Percentiles rank a stretch among this genome's conserved stretches.
Evolutionary conservation across 225 moss, liverwort and hornwort species (phyloP).

Genomic region (Polytrichum formosum): DNA sequence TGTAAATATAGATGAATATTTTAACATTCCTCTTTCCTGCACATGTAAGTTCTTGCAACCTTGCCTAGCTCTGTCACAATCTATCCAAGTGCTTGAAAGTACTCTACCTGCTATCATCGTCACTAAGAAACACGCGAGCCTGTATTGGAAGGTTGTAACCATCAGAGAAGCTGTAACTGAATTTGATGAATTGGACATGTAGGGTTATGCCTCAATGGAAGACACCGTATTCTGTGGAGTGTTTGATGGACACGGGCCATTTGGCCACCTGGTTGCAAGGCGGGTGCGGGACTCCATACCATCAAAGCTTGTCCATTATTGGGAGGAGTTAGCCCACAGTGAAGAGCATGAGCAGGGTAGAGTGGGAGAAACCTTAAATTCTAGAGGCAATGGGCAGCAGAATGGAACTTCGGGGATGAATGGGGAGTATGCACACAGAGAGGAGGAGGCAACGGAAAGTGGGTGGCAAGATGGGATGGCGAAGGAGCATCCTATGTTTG

Average conservation of each 20-base stretch:
- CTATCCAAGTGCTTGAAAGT: no score
- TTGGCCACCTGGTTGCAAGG: constrained; percentile 51
- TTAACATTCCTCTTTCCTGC: background rate
- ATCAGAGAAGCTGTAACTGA: background rate
- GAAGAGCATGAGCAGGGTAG: constrained; percentile 8
- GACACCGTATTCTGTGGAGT: constrained; percentile 57
- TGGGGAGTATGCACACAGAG: constrained; percentile 43
- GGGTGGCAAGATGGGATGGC: constrained; percentile 27
- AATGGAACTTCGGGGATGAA: constrained; percentile 1
- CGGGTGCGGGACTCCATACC: constrained; percentile 55
- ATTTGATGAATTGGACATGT: background rate
- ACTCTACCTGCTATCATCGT: background rate
- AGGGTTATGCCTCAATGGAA: constrained; percentile 57
- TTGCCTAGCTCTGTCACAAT: background rate
- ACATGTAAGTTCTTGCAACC: background rate
- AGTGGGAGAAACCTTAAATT: constrained; percentile 1
- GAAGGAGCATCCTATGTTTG: constrained; percentile 40
- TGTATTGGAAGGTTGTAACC: background rate
- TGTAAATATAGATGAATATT: no score
- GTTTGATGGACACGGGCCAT: constrained; percentile 54
- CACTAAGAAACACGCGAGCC: background rate
- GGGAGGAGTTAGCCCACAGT: constrained; percentile 25
- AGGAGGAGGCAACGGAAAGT: constrained; percentile 50
- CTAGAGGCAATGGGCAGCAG: background rate
- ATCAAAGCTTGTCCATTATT: constrained; percentile 44